Conservation (phyloP, 208 protist species). For the Strigomonas galati region DNA sequence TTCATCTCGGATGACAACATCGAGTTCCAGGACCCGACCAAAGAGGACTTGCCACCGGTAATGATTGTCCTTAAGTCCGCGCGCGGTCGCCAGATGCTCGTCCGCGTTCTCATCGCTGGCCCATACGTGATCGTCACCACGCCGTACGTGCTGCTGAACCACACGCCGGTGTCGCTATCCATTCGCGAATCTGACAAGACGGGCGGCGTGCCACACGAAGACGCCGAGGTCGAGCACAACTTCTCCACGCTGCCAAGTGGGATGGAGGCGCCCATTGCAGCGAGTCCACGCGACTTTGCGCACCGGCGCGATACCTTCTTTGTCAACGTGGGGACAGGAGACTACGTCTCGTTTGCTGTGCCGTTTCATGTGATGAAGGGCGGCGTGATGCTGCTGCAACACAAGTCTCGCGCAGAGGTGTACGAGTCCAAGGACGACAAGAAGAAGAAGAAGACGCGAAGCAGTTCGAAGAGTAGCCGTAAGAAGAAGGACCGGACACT, state of each 20-base stretch:
- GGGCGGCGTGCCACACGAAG: constrained; percentile 27
- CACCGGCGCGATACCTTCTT: constrained; percentile 58
- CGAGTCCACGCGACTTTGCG: constrained; percentile 33
- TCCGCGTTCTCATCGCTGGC: constrained; percentile 26
- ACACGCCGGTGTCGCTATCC: constrained; percentile 55
- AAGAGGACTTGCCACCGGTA: constrained; percentile 24
- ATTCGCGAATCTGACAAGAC: constrained; percentile 56
- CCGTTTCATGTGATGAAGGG: constrained; percentile 81
- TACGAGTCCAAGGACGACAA: constrained; percentile 7
- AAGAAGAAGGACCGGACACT: no score
- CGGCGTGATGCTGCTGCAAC: constrained; percentile 45
- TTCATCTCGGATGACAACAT: background rate
- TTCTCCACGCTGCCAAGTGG: constrained; percentile 48
- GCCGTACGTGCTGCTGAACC: constrained; percentile 73
- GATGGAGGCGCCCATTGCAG: constrained; percentile 54
- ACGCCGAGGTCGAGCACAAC: constrained; percentile 27
- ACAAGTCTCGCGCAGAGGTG: background rate
- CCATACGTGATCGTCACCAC: constrained; percentile 51
- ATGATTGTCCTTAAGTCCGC: constrained; percentile 28
- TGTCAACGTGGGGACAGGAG: constrained; percentile 52
- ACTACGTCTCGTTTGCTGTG: constrained; percentile 39
- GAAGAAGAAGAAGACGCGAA: constrained; percentile 9
- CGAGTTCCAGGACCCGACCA: constrained; percentile 4
- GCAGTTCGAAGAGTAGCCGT: no score
- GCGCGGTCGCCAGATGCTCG: constrained; percentile 33